phyloP scores from a whole-genome alignment of 352 stramenopile genomes.

The Thraustochytrium sp. region DNA sequence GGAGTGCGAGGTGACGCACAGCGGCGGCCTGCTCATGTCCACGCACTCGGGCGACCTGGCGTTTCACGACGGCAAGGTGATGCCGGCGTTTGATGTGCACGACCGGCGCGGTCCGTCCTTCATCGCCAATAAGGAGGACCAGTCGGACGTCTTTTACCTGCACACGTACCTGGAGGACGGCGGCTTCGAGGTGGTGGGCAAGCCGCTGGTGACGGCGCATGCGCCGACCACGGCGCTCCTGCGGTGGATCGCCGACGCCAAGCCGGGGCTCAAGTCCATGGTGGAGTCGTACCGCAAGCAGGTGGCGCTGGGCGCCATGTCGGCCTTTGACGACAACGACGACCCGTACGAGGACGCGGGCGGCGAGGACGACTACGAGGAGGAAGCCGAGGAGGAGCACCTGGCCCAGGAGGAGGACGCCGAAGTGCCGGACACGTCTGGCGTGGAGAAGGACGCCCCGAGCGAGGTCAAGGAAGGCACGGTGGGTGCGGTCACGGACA shows the following conservation, averaged over 20 bases:
- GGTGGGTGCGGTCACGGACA: not conserved
- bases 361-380: not conserved
- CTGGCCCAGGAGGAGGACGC: not conserved
- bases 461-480: not conserved
- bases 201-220: not conserved
- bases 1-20: not conserved
- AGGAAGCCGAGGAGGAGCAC: not conserved
- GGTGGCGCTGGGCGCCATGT: not conserved
- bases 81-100: conserved; percentile 28
- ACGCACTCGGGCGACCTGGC: conserved; percentile 2
- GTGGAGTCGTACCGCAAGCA: not conserved
- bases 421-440: not conserved
- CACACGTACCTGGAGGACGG: conserved; percentile 1
- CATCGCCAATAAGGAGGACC: conserved; percentile 25
- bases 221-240: not conserved
- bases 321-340: not conserved
- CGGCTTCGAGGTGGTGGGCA: not conserved
- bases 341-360: not conserved
- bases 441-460: not conserved
- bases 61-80: not conserved
- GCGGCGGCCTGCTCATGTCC: not conserved
- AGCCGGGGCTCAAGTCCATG: not conserved
- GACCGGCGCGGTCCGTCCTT: conserved; percentile 7
- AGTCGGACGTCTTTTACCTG: conserved; percentile 34
- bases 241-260: not conserved